phyloP scores from a whole-genome alignment of 2,329 filamentous ascomycete species.

The Metarhizium guizhouense region DNA sequence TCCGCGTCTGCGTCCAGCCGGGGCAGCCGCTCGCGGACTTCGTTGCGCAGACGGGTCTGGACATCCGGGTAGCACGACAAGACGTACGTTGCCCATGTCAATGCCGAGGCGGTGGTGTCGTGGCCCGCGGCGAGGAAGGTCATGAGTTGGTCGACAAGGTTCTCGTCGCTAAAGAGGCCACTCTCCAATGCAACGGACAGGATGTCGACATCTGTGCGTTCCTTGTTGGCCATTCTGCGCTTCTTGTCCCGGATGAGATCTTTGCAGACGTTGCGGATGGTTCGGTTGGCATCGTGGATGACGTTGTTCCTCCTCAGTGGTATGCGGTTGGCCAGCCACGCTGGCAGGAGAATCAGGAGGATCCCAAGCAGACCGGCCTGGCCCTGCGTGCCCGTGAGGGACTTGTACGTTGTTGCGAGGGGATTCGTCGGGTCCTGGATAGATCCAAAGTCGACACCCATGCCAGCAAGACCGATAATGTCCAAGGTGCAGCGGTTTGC shows the following conservation, averaged over 20 bases:
- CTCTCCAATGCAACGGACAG: constrained; percentile 71
- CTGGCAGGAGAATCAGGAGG: constrained; percentile 52
- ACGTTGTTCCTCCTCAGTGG: constrained; percentile 66
- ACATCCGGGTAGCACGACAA: constrained; percentile 57
- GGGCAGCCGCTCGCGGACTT: constrained; percentile 55
- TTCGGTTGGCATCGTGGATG: constrained; percentile 42
- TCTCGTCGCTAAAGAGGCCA: constrained; percentile 66
- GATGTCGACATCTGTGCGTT: constrained; percentile 57
- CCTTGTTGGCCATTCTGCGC: constrained; percentile 32
- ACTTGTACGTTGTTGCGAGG: constrained; percentile 48
- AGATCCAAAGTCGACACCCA: constrained; percentile 62
- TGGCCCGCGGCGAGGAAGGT: constrained; percentile 79
- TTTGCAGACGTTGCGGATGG: constrained; percentile 57
- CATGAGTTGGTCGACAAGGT: constrained; percentile 84
- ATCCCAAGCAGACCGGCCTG: constrained; percentile 48
- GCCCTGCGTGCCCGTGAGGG: constrained; percentile 43
- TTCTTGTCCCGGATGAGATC: constrained; percentile 66
- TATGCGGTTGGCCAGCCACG: constrained; percentile 50
- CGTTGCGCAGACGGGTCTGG: constrained; percentile 57
- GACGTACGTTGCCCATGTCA: constrained; percentile 68
- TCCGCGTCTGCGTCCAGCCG: constrained; percentile 27
- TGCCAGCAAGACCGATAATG: constrained; percentile 64
- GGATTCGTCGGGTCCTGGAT: constrained; percentile 50
- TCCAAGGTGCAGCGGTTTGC: constrained; percentile 61
- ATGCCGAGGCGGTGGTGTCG: constrained; percentile 66